These are phyloP conservation scores for Podaxis sp. DNA, from an alignment of 768 basidiomycete species.

Conservation along the genomic window DNA sequence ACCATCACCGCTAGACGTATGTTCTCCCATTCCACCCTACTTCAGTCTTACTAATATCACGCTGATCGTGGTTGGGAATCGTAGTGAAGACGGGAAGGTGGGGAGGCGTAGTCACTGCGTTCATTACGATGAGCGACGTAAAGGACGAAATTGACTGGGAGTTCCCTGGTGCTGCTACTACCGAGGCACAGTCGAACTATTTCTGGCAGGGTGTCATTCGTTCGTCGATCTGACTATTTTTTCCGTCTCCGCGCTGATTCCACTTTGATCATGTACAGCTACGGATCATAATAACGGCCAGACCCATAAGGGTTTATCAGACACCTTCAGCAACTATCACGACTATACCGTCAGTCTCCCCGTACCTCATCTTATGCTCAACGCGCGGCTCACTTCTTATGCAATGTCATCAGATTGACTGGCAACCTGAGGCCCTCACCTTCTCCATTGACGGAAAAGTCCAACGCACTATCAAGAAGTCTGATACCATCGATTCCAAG, in stretches of 20 bases:
- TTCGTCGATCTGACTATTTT: conserved; percentile 32
- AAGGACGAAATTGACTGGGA: conserved; percentile 92
- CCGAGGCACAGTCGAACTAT: conserved; percentile 73
- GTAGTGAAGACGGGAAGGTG: conserved; percentile 78
- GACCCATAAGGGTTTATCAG: conserved; percentile 46
- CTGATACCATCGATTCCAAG: conserved; percentile 49
- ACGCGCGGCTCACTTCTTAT: background rate
- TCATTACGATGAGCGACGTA: conserved; percentile 81
- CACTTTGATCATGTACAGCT: conserved; percentile 28
- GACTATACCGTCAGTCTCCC: conserved; percentile 62
- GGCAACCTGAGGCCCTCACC: conserved; percentile 66
- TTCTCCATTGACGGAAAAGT: conserved; percentile 71
- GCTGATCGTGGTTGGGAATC: background rate
- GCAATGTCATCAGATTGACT: conserved; percentile 59
- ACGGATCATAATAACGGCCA: conserved; percentile 46
- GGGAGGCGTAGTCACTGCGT: conserved; percentile 81
- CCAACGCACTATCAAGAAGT: conserved; percentile 66
- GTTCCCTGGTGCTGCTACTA: conserved; percentile 64
- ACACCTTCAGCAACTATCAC: conserved; percentile 73
- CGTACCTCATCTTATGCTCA: background rate
- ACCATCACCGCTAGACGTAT: conserved; percentile 64
- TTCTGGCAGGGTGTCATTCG: conserved; percentile 77
- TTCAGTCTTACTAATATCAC: background rate
- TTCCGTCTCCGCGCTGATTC: background rate
- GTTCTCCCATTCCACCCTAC: conserved; percentile 14